Evolutionary conservation across 1,139 yeast genomes (phyloP).

Genomic region (Pichia sp.): DNA sequence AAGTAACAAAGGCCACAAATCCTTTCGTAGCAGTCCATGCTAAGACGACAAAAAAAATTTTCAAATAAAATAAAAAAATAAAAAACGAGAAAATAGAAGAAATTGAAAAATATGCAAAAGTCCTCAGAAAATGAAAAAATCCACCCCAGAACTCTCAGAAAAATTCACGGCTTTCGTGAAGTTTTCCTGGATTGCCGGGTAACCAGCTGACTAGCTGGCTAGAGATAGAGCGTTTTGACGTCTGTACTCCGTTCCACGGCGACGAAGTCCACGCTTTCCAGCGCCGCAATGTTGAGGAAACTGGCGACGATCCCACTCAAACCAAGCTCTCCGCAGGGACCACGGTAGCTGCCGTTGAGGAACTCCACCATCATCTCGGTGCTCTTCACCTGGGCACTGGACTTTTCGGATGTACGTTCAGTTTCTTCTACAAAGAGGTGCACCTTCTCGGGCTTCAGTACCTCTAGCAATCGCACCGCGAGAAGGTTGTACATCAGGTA

Average conservation of each 20-base stretch:
- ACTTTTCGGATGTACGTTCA: neutral
- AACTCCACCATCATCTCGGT: neutral
- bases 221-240: slow-evolving; percentile 6
- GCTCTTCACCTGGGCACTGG: neutral
- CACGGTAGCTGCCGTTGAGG: slow-evolving; percentile 5
- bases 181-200: neutral
- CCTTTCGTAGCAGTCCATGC: neutral
- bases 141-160: neutral
- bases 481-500: slow-evolving; percentile 9
- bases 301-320: slow-evolving; percentile 1
- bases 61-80: neutral
- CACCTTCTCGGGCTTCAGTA: slow-evolving; percentile 1
- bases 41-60: neutral
- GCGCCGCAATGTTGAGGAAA: slow-evolving; percentile 2
- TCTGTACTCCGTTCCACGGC: slow-evolving; percentile 3
- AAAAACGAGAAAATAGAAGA: neutral
- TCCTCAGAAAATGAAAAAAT: neutral
- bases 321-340: slow-evolving; percentile 4
- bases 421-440: slow-evolving; percentile 9
- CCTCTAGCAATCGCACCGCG: neutral
- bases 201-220: neutral
- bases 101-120: neutral
- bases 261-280: neutral
- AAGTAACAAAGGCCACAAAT: neutral
- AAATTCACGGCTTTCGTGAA: neutral